Evolutionary conservation across 2,329 filamentous ascomycete species (phyloP).

Genomic region (Chaetomium globosum): DNA sequence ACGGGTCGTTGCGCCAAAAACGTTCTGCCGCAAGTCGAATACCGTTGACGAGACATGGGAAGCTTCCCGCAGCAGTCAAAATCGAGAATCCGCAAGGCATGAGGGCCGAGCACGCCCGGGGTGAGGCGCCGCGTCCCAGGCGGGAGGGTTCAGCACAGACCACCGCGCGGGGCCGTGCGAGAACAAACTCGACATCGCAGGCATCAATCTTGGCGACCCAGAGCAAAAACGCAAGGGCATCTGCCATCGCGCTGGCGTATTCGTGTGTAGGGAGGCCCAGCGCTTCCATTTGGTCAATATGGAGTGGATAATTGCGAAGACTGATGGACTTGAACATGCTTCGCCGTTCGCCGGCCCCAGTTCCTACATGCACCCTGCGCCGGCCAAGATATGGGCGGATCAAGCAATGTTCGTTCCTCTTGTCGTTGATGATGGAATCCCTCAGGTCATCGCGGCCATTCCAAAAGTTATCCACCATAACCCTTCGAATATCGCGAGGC

Average conservation of each 20-base stretch:
- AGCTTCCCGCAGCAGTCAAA: background rate
- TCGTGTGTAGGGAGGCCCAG: background rate
- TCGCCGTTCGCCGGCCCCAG: background rate
- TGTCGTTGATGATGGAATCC: background rate
- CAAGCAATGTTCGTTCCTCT: background rate
- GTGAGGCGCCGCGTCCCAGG: background rate
- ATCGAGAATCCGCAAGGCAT: background rate
- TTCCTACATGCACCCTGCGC: background rate
- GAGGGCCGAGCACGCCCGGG: background rate
- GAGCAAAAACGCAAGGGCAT: background rate
- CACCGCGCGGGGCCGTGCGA: background rate
- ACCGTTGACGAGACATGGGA: background rate
- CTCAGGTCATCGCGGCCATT: background rate
- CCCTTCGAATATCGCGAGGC: background rate
- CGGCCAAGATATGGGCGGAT: conserved; percentile 4
- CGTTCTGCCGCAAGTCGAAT: background rate
- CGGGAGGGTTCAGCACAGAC: too few species aligned
- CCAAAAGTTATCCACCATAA: background rate
- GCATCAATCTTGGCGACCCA: background rate
- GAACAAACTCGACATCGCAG: background rate
- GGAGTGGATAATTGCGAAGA: background rate
- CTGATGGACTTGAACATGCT: background rate
- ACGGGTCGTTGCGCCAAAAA: background rate
- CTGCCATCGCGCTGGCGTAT: conserved; percentile 3
- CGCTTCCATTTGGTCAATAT: background rate